Evolutionary conservation across 164 flowering plant genomes (phyloP).

Genomic region (Dillenia suffruticosa): DNA sequence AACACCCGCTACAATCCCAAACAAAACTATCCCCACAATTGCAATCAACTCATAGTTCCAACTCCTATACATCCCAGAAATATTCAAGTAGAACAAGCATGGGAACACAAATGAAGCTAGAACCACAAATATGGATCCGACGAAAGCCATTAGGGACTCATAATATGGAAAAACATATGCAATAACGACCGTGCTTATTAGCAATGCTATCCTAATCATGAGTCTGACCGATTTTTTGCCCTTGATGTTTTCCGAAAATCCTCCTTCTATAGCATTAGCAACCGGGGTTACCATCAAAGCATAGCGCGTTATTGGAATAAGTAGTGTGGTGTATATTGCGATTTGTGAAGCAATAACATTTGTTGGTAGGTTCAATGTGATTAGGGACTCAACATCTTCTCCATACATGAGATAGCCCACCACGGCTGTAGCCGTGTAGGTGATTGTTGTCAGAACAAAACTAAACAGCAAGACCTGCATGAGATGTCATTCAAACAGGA

Average conservation of each 20-base stretch:
- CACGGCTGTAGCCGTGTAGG: constrained; percentile 14
- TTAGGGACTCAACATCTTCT: constrained; percentile 12
- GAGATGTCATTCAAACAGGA: no score
- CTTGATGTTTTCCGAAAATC: not conserved
- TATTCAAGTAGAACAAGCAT: constrained; percentile 18
- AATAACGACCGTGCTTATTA: constrained; percentile 7
- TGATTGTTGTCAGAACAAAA: constrained; percentile 14
- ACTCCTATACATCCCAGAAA: not conserved
- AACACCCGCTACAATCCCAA: constrained; percentile 14
- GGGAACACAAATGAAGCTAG: constrained; percentile 16
- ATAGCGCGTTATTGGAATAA: constrained; percentile 14
- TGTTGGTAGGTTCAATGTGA: constrained; percentile 17
- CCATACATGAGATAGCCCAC: constrained; percentile 26
- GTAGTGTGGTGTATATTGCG: constrained; percentile 20
- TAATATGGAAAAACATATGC: constrained; percentile 14
- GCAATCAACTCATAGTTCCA: constrained; percentile 9
- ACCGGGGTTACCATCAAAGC: constrained; percentile 22
- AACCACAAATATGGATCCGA: constrained; percentile 17
- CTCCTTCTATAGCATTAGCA: constrained; percentile 16
- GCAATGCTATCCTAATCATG: no score
- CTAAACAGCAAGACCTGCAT: constrained; percentile 21
- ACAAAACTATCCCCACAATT: constrained; percentile 3
- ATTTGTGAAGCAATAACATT: constrained; percentile 1
- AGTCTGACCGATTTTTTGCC: no score
- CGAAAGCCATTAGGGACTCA: constrained; percentile 15